Conservation (phyloP, 106 monocot genomes). For the Dendrobium nobile region DNA sequence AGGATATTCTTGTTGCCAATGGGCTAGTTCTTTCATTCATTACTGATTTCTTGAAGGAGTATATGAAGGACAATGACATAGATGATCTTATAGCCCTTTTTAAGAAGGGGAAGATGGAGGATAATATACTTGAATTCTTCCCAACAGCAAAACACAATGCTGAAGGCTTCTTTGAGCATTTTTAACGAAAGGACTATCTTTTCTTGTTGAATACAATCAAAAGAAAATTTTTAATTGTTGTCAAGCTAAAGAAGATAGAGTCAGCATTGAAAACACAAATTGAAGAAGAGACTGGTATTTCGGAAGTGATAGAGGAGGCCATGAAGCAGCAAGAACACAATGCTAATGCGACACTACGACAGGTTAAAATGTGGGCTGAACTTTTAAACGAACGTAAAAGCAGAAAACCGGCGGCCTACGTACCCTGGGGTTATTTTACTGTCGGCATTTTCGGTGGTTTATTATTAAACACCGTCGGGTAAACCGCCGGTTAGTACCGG, state of each 20-base stretch:
- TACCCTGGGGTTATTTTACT: too few species aligned
- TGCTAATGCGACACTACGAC: slow-evolving; percentile 79
- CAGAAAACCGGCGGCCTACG: too few species aligned
- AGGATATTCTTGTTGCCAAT: slow-evolving; percentile 91
- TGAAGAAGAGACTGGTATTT: slow-evolving; percentile 62
- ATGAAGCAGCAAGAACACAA: slow-evolving; percentile 88
- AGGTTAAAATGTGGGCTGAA: slow-evolving; percentile 89
- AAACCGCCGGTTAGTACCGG: too few species aligned
- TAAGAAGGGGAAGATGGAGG: slow-evolving; percentile 89
- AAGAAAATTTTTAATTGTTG: slow-evolving; percentile 81
- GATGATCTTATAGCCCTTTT: slow-evolving; percentile 90
- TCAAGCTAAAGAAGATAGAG: slow-evolving; percentile 88
- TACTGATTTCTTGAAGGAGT: slow-evolving; percentile 89
- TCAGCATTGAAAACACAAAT: slow-evolving; percentile 66
- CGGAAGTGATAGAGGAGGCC: slow-evolving; percentile 65
- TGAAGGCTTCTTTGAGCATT: slow-evolving; percentile 85
- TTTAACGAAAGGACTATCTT: slow-evolving; percentile 65
- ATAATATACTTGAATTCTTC: slow-evolving; percentile 84
- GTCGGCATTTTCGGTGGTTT: too few species aligned
- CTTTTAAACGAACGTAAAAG: slow-evolving; percentile 39
- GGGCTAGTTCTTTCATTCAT: slow-evolving; percentile 92
- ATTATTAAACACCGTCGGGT: too few species aligned
- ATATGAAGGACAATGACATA: slow-evolving; percentile 69
- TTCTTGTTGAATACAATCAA: slow-evolving; percentile 85
- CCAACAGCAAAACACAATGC: slow-evolving; percentile 71